phyloP scores from a whole-genome alignment of 2,329 filamentous ascomycete species.

The Phialophora verrucosa region DNA sequence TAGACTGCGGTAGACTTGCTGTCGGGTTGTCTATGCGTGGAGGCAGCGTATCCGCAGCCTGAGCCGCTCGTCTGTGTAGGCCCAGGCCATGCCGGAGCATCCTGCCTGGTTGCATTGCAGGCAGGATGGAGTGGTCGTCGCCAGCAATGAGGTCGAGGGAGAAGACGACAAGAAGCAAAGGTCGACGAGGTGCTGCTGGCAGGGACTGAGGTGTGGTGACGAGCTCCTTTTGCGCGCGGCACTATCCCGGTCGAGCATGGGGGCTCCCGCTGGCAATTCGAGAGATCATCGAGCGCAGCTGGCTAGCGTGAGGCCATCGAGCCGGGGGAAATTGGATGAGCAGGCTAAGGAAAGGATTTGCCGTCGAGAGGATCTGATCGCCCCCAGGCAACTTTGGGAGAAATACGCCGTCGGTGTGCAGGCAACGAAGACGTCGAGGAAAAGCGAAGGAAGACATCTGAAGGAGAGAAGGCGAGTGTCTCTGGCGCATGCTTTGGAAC shows the following conservation, averaged over 20 bases:
- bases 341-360: slow-evolving; percentile 11
- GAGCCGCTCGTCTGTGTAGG: slow-evolving; percentile 26
- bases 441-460: slow-evolving; percentile 14
- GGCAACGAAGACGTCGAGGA: background rate
- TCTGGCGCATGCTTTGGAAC: background rate
- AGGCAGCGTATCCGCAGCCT: slow-evolving; percentile 21
- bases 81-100: slow-evolving; percentile 28
- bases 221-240: slow-evolving; percentile 30
- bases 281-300: slow-evolving; percentile 31
- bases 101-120: slow-evolving; percentile 31
- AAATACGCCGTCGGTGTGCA: background rate
- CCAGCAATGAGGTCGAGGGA: slow-evolving; percentile 7
- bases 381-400: slow-evolving; percentile 8
- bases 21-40: slow-evolving; percentile 33
- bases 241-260: slow-evolving; percentile 24
- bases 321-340: slow-evolving; percentile 34
- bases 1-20: slow-evolving; percentile 23
- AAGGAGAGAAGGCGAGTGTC: background rate
- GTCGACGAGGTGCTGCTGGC: slow-evolving; percentile 11
- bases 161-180: slow-evolving; percentile 17
- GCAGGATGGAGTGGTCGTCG: slow-evolving; percentile 23
- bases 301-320: slow-evolving; percentile 33
- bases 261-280: slow-evolving; percentile 27
- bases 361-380: slow-evolving; percentile 11
- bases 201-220: slow-evolving; percentile 15